These are phyloP conservation scores for Lanmaoa rubissima DNA, from an alignment of 768 basidiomycete species.

Conservation along the genomic window DNA sequence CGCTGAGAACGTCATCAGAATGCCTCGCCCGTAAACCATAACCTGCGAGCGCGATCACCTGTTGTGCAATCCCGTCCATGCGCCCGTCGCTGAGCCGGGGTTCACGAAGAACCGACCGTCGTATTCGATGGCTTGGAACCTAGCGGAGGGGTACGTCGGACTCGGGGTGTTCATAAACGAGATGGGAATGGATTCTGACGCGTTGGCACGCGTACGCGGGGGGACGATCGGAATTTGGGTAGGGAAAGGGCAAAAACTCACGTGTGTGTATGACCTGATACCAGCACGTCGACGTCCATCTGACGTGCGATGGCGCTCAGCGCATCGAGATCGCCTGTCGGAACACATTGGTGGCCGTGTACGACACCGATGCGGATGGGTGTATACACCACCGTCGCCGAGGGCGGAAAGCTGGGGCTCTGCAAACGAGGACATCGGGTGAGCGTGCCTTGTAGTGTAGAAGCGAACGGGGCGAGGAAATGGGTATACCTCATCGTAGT, in stretches of 20 bases:
- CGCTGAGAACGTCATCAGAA: slow-evolving; percentile 42
- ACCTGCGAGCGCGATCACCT: background rate
- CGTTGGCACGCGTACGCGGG: background rate
- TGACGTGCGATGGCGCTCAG: slow-evolving; percentile 84
- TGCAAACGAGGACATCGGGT: slow-evolving; percentile 21
- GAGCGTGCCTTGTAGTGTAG: background rate
- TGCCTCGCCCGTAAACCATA: background rate
- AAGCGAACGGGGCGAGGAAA: background rate
- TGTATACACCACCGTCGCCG: slow-evolving; percentile 73
- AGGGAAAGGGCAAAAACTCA: slow-evolving; percentile 38
- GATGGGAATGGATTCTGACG: background rate
- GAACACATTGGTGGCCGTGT: slow-evolving; percentile 92
- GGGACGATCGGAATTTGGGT: background rate
- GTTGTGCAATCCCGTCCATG: slow-evolving; percentile 67
- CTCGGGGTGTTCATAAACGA: background rate
- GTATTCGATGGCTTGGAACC: slow-evolving; percentile 92
- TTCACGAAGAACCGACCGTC: slow-evolving; percentile 94
- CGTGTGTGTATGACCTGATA: slow-evolving; percentile 95
- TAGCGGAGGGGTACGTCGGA: slow-evolving; percentile 26
- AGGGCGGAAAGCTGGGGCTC: slow-evolving; percentile 74
- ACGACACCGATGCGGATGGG: slow-evolving; percentile 91
- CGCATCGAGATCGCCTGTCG: slow-evolving; percentile 90
- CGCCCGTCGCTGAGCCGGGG: slow-evolving; percentile 93
- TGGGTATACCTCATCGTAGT: slow-evolving; percentile 85
- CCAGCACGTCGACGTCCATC: slow-evolving; percentile 96